Conservation (phyloP, 108 stramenopile genomes). For the Cylindrotheca closterium region DNA sequence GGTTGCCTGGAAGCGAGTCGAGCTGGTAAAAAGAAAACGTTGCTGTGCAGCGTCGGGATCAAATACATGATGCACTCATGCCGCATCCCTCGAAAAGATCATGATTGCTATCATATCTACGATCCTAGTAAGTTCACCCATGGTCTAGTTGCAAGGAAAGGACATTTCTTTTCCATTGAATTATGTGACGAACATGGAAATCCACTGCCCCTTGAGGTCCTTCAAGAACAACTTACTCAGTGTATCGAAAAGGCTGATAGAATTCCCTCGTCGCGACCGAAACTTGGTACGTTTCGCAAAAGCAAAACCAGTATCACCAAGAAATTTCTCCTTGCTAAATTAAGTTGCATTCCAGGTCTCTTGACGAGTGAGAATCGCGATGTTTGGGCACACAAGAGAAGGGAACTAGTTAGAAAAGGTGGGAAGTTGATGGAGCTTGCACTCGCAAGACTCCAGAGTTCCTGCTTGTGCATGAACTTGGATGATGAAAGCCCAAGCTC, state of each 20-base stretch:
- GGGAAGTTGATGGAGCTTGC: slow-evolving; percentile 29
- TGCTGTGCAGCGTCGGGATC: slow-evolving; percentile 49
- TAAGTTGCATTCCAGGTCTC: slow-evolving; percentile 44
- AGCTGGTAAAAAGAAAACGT: slow-evolving; percentile 27
- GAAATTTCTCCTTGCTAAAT: too few relatives aligned
- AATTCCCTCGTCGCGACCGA: slow-evolving; percentile 6
- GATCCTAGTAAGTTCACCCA: slow-evolving; percentile 49
- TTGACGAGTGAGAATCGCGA: slow-evolving; percentile 49
- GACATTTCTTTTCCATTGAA: slow-evolving; percentile 62
- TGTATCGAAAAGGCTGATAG: slow-evolving; percentile 43
- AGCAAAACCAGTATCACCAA: background rate
- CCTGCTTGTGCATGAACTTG: slow-evolving; percentile 32
- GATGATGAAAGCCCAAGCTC: slow-evolving; percentile 40
- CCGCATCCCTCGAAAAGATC: slow-evolving; percentile 45
- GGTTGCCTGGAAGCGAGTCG: slow-evolving; percentile 32
- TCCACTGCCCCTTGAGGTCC: slow-evolving; percentile 40
- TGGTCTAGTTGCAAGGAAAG: slow-evolving; percentile 51
- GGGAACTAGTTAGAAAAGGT: slow-evolving; percentile 17
- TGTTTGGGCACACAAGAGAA: slow-evolving; percentile 48
- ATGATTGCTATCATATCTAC: slow-evolving; percentile 54
- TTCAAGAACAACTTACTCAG: slow-evolving; percentile 40
- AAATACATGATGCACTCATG: slow-evolving; percentile 78
- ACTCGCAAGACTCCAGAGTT: slow-evolving; percentile 38
- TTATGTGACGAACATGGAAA: slow-evolving; percentile 20
- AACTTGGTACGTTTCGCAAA: too few relatives aligned